Base-by-base conservation (phyloP, 179 eudicot genomes). In the Heliamphora pulchella region DNA sequence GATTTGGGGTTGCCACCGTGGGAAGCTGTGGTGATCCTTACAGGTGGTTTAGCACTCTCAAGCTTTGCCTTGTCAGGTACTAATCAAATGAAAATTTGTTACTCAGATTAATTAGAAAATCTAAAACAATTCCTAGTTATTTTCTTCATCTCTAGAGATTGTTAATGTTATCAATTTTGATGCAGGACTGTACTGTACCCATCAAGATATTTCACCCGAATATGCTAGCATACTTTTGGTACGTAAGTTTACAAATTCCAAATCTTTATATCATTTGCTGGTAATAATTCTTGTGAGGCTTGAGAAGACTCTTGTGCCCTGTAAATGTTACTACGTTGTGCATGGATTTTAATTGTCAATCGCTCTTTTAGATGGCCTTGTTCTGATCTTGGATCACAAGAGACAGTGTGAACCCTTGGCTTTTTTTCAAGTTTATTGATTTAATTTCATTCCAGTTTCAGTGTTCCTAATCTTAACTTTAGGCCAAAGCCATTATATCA, bases 141-240 rank as follows among this genome's bases (percentile, higher is more conserved):
- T 8, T 78, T 73, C 73, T 63, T 47, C 63, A 44, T 57, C 65
- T 68, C n/a, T 50, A n/a, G 5, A 13, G 15, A 50, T 41, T 14
- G 5, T 9, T 31, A 5, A 69, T 69, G 44, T 70, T 20, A 55
- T 53, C 51, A 55, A 48, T 18, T 18, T 14, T 78, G 61, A 76
- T 82, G 67, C 91, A 96, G 99, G 99, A 78, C 89, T 96, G 1
- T 94, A 96, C 76, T 96, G 99, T 83, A 96, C 99, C 47, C 99
- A 96, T 90, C 99, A 96, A 94, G 99, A 96, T 86, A 96, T 96
- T 9, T 96, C 99, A 50, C 95, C 97, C 11, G 97, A 96, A 88
- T 96, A 96, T 81, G 99, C 99, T n/a, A 94, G 99, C 87, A 91
- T 96, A 81, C 97, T 96, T 81, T 82, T 96, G 98, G 98, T 96